Evolutionary conservation across 2,329 filamentous ascomycete genomes (phyloP).

Genomic region (Rutstroemia sp.): DNA sequence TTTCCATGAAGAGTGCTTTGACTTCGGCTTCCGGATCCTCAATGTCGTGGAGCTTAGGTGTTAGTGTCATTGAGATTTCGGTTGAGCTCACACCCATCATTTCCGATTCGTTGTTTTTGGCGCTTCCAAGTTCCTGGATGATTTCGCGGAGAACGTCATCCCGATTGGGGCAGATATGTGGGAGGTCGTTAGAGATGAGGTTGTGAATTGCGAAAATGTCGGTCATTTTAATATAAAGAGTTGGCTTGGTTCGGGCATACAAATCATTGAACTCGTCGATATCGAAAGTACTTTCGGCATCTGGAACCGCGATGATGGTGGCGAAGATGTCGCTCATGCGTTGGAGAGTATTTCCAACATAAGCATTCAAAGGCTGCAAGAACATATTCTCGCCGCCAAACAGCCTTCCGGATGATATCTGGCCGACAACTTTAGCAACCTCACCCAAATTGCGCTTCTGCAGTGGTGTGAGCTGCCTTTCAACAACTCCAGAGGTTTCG

Average conservation of each 20-base stretch:
- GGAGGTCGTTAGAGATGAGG: constrained; percentile 72
- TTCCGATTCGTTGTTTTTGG: constrained; percentile 93
- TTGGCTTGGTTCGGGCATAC: constrained; percentile 92
- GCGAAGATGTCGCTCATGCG: constrained; percentile 69
- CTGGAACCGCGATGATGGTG: constrained; percentile 72
- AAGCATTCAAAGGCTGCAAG: constrained; percentile 88
- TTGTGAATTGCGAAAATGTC: constrained; percentile 97
- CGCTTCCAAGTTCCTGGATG: constrained; percentile 87
- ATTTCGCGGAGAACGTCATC: constrained; percentile 90
- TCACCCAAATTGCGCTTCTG: constrained; percentile 90
- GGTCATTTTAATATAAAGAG: constrained; percentile 97
- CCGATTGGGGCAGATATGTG: constrained; percentile 66
- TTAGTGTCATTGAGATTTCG: constrained; percentile 86
- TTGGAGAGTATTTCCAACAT: constrained; percentile 77
- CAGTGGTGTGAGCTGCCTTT: constrained; percentile 78
- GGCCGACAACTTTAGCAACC: constrained; percentile 84
- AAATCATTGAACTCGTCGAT: constrained; percentile 99
- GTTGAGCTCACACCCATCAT: constrained; percentile 73
- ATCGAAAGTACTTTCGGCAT: constrained; percentile 88
- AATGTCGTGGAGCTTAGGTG: constrained; percentile 79
- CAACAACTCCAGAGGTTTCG: constrained; percentile 87
- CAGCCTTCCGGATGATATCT: constrained; percentile 78
- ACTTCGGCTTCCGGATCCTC: constrained; percentile 90
- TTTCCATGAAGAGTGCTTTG: constrained; percentile 95
- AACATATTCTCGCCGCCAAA: constrained; percentile 96